Conservation (phyloP, 441 rosid genomes). For the Gossypium trilobum region DNA sequence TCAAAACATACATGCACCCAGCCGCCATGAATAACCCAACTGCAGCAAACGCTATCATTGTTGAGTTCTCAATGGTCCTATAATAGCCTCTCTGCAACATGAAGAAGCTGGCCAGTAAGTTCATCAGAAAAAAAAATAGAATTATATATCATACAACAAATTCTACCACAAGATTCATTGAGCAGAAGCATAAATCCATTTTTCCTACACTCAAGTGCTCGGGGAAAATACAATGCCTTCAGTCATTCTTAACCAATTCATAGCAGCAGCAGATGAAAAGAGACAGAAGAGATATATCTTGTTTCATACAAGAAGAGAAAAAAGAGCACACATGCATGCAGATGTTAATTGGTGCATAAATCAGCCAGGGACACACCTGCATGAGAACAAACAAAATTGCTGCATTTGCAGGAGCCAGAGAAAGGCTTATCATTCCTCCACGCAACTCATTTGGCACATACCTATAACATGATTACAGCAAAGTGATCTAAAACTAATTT, state of each 20-base stretch:
- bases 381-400: constrained; percentile 48
- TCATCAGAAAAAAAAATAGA: neutral
- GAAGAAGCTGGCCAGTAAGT: constrained; percentile 11
- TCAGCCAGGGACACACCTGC: constrained; percentile 35
- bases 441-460: constrained; percentile 86
- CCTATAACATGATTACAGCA: constrained; percentile 32
- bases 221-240: neutral
- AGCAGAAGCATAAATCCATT: constrained; percentile 7
- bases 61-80: constrained; percentile 54
- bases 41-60: constrained; percentile 56
- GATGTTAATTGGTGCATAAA: neutral
- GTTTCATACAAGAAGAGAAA: neutral
- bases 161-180: neutral
- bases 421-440: constrained; percentile 89
- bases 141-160: neutral
- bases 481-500: constrained; percentile 6
- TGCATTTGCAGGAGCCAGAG: constrained; percentile 78
- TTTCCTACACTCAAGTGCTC: constrained; percentile 10
- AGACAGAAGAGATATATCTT: neutral
- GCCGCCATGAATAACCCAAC: constrained; percentile 60
- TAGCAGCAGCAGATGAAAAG: neutral
- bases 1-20: constrained; percentile 67
- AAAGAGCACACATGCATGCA: neutral
- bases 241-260: neutral
- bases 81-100: constrained; percentile 64